Evolutionary conservation across 345 rosid genomes (phyloP).

Genomic region (Syzygium aqueum): DNA sequence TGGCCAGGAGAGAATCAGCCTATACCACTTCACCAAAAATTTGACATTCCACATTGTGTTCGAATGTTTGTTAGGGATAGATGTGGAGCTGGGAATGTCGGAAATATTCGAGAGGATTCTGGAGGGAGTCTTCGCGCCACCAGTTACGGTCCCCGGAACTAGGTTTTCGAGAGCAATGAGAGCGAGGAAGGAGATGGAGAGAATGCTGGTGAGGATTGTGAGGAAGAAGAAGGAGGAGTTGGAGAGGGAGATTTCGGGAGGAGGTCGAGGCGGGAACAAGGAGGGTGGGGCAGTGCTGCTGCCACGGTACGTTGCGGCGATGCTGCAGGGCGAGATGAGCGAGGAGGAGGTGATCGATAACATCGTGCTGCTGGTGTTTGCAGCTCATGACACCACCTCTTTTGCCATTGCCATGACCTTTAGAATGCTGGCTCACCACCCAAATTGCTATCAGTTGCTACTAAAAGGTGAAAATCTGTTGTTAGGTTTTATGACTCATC

Average conservation of each 20-base stretch:
- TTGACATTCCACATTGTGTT: conserved; percentile 47
- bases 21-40: conserved; percentile 36
- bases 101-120: conserved; percentile 47
- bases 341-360: conserved; percentile 64
- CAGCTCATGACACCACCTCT: conserved; percentile 82
- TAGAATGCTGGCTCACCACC: conserved; percentile 54
- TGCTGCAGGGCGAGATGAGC: conserved; percentile 44
- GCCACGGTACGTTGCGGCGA: conserved; percentile 25
- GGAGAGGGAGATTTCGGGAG: not conserved
- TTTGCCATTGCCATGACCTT: conserved; percentile 67
- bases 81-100: conserved; percentile 39
- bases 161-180: conserved; percentile 50
- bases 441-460: conserved; percentile 32
- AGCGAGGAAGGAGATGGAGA: conserved; percentile 49
- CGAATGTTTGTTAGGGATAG: conserved; percentile 53
- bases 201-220: conserved; percentile 26
- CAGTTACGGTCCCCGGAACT: conserved; percentile 42
- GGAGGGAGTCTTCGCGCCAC: conserved; percentile 63
- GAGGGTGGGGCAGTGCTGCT: conserved; percentile 31
- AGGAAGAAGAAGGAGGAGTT: conserved; percentile 21
- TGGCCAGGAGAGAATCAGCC: conserved; percentile 20
- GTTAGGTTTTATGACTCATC: not conserved
- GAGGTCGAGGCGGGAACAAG: not conserved
- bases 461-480: conserved; percentile 35
- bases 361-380: conserved; percentile 53